Evolutionary conservation across 345 rosid genomes (phyloP), one percentile per base, ranked within the genome.

Genomic region (Reutealis trisperma): DNA sequence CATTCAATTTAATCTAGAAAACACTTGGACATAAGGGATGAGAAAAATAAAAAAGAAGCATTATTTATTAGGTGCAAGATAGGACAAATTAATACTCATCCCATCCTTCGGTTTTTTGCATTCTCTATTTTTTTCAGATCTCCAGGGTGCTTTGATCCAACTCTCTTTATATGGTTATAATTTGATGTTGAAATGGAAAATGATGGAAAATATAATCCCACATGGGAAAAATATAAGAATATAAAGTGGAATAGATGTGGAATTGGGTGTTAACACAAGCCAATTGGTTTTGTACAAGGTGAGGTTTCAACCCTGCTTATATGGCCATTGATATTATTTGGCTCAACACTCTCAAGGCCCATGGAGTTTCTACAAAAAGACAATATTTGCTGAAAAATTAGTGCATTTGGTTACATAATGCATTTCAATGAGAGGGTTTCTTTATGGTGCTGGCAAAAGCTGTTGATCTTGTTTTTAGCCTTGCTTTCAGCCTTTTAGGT

Each of bases 401-500:
- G 15, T 69, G 14, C 19, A 49, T 27, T 25, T 27, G 2, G 3
- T 32, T 37, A 24, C n/a, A 8, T 42, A 0, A 44, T 2, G 30
- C 16, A 57, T 71, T 54, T 71, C 34, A 57, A 51, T 58, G 47
- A 57, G 51, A 47, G 49, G 34, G 42, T 6, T 34, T 52, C 24
- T 30, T 52, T 70, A 24, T 30, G 45, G 2, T 37, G n/a, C 34
- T 3, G 13, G 30, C 30, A 37, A 37, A 42, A 58, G 52, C 75
- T 71, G 66, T 22, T 42, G 5, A 72, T 70, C 27, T 12, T 63
- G 18, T 63, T 14, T 13, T 49, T 69, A 69, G 10, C 42, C 24
- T 63, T 74, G 77, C 27, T 27, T 27, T 42, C 24, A 49, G 51
- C 44, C 30, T 63, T 62, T 42, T 18, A 41, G 54, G 64, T 77